A percentile compares a stretch with the other conserved stretches of the same genome.
phyloP scores from a whole-genome alignment of 2,329 filamentous ascomycete species.

The Calonectria pteridis region DNA sequence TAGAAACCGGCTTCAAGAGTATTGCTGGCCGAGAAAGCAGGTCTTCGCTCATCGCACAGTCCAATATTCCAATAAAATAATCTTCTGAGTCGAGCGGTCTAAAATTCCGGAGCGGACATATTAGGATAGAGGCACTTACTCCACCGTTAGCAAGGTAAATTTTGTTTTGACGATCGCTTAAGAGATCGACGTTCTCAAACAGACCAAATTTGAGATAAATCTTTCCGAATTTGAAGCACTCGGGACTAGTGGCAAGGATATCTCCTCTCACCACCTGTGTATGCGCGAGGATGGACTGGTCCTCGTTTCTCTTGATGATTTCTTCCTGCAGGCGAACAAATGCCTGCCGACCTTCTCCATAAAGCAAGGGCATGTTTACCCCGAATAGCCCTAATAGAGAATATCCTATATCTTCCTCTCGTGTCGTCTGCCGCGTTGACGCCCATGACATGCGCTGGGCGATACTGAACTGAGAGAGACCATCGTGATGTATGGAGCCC shows the following conservation, averaged over 20 bases:
- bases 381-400: slow-evolving; percentile 37
- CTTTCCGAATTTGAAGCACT: slow-evolving; percentile 13
- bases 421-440: slow-evolving; percentile 25
- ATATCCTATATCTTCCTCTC: slow-evolving; percentile 36
- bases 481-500: slow-evolving; percentile 10
- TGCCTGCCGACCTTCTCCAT: slow-evolving; percentile 34
- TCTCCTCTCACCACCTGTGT: slow-evolving; percentile 1
- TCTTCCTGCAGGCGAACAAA: slow-evolving; percentile 39
- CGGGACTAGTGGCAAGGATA: slow-evolving; percentile 15
- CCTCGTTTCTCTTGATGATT: slow-evolving; percentile 30
- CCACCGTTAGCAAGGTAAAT: slow-evolving; percentile 17
- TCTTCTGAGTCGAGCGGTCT: slow-evolving; percentile 9
- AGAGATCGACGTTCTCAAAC: not conserved
- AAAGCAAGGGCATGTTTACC: slow-evolving; percentile 37
- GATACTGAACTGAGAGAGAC: slow-evolving; percentile 15
- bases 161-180: slow-evolving; percentile 18
- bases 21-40: slow-evolving; percentile 17
- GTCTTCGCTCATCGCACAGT: slow-evolving; percentile 14
- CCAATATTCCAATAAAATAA: slow-evolving; percentile 18
- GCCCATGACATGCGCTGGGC: slow-evolving; percentile 26
- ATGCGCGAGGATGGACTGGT: slow-evolving; percentile 30
- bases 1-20: slow-evolving; percentile 6
- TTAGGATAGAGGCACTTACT: not conserved
- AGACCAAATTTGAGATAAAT: slow-evolving; percentile 7
- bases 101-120: slow-evolving; percentile 9